Conservation (phyloP, 2,329 filamentous ascomycete genomes). For the Teratosphaeria gauchensis region DNA sequence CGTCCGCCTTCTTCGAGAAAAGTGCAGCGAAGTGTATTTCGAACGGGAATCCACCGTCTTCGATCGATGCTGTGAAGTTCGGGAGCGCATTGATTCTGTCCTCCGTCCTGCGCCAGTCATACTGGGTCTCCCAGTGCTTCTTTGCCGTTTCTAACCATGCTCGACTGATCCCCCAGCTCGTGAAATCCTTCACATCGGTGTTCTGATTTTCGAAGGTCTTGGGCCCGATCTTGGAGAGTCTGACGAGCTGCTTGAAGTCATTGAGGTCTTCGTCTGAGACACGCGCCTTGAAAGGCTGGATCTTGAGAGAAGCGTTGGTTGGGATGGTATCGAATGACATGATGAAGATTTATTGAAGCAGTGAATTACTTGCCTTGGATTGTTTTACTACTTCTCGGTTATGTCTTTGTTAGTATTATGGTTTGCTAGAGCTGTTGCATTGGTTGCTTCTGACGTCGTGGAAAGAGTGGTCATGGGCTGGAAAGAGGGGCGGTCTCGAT, state of each 20-base stretch:
- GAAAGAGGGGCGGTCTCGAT: not conserved
- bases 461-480: not conserved
- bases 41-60: conserved; percentile 29
- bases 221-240: conserved; percentile 39
- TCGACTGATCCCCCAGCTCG: conserved; percentile 34
- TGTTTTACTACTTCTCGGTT: not conserved
- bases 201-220: conserved; percentile 40
- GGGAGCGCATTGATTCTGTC: conserved; percentile 40
- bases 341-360: not conserved
- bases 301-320: conserved; percentile 25
- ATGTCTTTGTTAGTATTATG: not conserved
- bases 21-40: conserved; percentile 46
- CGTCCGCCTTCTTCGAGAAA: conserved; percentile 42
- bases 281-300: conserved; percentile 32
- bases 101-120: conserved; percentile 40
- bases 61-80: conserved; percentile 38
- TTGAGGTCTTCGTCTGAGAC: conserved; percentile 34
- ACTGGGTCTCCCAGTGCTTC: conserved; percentile 34
- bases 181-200: conserved; percentile 25
- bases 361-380: not conserved
- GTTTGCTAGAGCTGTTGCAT: not conserved
- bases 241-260: conserved; percentile 37
- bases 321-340: conserved; percentile 25
- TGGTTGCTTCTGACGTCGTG: not conserved
- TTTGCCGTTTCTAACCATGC: conserved; percentile 37